Percentiles rank a stretch among this genome's conserved stretches.
Conservation (phyloP, 768 basidiomycete species). For the Amyloporia xantha region DNA sequence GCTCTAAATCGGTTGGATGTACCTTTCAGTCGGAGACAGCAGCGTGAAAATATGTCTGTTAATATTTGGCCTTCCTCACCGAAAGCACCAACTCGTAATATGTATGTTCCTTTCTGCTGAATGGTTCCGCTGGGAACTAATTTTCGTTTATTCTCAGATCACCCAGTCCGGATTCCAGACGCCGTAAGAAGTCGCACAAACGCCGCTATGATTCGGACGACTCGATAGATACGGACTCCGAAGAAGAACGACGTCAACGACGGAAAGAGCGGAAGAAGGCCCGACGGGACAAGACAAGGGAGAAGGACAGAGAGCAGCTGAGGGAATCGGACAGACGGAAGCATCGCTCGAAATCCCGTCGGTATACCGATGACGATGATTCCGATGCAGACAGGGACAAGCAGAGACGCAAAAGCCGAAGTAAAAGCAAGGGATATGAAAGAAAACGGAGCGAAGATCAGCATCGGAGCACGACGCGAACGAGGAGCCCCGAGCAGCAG, state of each 20-base stretch:
- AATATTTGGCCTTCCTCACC: conserved; percentile 85
- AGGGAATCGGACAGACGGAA: conserved; percentile 18
- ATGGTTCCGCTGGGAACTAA: not conserved
- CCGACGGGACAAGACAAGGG: conserved; percentile 39
- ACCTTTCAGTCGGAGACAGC: conserved; percentile 68
- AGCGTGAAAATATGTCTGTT: conserved; percentile 50
- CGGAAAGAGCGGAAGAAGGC: conserved; percentile 55
- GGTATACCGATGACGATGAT: conserved; percentile 28
- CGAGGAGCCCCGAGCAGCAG: conserved; percentile 23
- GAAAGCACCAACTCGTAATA: conserved; percentile 49
- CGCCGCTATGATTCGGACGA: conserved; percentile 43
- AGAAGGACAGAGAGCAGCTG: conserved; percentile 22
- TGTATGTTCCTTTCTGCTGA: conserved; percentile 34
- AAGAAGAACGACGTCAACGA: conserved; percentile 51
- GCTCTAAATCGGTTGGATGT: not conserved
- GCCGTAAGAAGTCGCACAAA: conserved; percentile 50
- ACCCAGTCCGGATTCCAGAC: conserved; percentile 43
- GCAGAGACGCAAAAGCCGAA: conserved; percentile 25
- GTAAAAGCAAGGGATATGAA: conserved; percentile 20
- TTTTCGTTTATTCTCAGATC: conserved; percentile 24
- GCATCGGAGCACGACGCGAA: conserved; percentile 20
- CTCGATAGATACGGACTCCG: conserved; percentile 38
- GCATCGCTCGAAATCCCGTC: conserved; percentile 28
- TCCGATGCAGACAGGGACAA: conserved; percentile 31
- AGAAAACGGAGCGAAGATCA: conserved; percentile 20